Base-by-base conservation (phyloP, 2,329 filamentous ascomycete genomes). In the Plenodomus lindquistii region DNA sequence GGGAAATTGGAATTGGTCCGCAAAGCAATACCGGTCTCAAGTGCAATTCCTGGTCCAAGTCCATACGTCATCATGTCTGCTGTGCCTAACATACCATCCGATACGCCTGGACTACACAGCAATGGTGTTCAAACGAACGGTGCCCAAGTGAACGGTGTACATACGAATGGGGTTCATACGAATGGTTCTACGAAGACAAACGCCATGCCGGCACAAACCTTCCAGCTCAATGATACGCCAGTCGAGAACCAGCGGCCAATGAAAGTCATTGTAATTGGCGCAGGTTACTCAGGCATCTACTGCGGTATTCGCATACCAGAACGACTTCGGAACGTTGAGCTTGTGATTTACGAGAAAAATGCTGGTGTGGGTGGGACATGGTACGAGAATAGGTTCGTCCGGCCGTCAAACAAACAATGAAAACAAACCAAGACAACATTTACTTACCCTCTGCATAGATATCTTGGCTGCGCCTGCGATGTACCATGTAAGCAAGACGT, bases 291-390 rank as follows among this genome's bases (percentile, higher is more conserved):
- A 0, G 74, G 74, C 17, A 73, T 78, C 8, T 77, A 76, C 46
- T 68, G 67, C 31, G 74, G 73, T 3, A 77, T 77, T 42, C 64
- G 75, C 4, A 73, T 77, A 51, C 74, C 74, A 1, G 73, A 77
- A 50, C 61, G 62, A 39, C 45, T 73, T 2, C 57, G 60, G 40
- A 76, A 76, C 50, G 70, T 72, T 13, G 70, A 73, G 2, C 53
- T 76, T 13, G 65, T 69, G 13, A 73, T 75, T 6, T 76, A 76
- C 39, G 74, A 76, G 50, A 76, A 76, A 66, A 76, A 77, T 52
- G 67, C 58, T 7, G 73, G 73, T 2, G 62, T 75, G 16, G 73
- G 73, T 13, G 67, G 69, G 2, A 68, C 67, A 1, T 72, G 73
- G 73, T 75, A 64, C 22, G 73, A 74, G 54, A 75, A 67, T 22